phyloP scores from a whole-genome alignment of 768 basidiomycete genomes.

The Boletus reticuloceps region DNA sequence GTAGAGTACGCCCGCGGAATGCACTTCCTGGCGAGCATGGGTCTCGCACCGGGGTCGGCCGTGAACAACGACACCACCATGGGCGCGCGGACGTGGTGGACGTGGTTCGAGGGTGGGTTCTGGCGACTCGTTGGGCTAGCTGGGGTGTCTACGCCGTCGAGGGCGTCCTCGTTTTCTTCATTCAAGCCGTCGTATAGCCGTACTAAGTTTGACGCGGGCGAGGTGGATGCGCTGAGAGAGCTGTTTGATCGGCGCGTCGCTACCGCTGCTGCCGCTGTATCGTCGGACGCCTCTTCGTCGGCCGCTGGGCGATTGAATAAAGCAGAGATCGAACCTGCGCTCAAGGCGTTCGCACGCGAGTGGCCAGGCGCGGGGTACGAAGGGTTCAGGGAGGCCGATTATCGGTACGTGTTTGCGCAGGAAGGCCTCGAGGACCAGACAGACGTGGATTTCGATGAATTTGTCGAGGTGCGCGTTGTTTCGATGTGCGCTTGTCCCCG shows the following conservation, averaged over 20 bases:
- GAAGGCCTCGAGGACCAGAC: conserved; percentile 60
- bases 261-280: background rate
- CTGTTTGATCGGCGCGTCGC: conserved; percentile 29
- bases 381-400: conserved; percentile 57
- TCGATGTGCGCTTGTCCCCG: background rate
- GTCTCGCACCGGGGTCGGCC: conserved; percentile 51
- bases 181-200: conserved; percentile 39
- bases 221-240: conserved; percentile 40
- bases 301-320: conserved; percentile 35
- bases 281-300: background rate
- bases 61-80: background rate
- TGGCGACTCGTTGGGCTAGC: conserved; percentile 25
- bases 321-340: conserved; percentile 38
- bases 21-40: conserved; percentile 81
- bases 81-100: conserved; percentile 12
- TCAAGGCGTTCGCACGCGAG: conserved; percentile 41
- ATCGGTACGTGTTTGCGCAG: conserved; percentile 72
- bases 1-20: conserved; percentile 59
- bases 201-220: conserved; percentile 53
- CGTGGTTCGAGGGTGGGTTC: conserved; percentile 15
- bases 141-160: background rate
- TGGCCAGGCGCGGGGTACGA: conserved; percentile 50
- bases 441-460: conserved; percentile 77
- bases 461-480: conserved; percentile 57
- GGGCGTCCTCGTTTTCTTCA: background rate